Percentiles rank a stretch among this genome's conserved stretches.
Evolutionary conservation across 176 grass and related monocot genomes (phyloP).

Genomic region (Thinopyrum elongatum): DNA sequence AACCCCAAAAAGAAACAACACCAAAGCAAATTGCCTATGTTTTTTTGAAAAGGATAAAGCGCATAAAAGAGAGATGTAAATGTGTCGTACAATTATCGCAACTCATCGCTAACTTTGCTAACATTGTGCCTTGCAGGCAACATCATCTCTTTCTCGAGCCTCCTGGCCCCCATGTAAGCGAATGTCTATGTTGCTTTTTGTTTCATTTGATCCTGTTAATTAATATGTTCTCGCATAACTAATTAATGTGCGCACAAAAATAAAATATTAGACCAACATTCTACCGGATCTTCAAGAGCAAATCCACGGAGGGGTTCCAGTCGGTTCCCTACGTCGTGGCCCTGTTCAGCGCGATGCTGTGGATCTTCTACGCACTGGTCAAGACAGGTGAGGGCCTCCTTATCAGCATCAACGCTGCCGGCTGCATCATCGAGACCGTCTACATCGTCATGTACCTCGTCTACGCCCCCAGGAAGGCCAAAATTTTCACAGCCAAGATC

Average conservation of each 20-base stretch:
- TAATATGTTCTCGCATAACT: neutral
- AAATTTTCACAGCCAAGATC: constrained; percentile 59
- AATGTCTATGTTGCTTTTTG: neutral
- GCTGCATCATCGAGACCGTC: constrained; percentile 63
- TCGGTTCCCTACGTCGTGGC: constrained; percentile 81
- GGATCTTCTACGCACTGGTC: constrained; percentile 81
- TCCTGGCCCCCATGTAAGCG: constrained; percentile 70
- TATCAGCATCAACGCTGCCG: constrained; percentile 69
- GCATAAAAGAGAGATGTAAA: neutral
- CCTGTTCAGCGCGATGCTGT: constrained; percentile 70
- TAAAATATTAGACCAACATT: constrained; percentile 61
- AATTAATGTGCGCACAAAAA: neutral
- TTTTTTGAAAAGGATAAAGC: neutral
- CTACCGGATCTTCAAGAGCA: constrained; percentile 62
- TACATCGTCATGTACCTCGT: constrained; percentile 66
- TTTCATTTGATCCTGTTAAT: neutral
- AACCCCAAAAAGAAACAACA: neutral
- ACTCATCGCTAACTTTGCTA: neutral
- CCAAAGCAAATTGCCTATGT: neutral
- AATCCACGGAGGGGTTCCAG: constrained; percentile 73
- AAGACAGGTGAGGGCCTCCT: constrained; percentile 54
- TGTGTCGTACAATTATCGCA: neutral
- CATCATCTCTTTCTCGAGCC: constrained; percentile 77
- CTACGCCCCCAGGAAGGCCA: constrained; percentile 52
- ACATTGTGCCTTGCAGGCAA: constrained; percentile 50